Evolutionary conservation across 164 flowering plant genomes (phyloP).

Genomic region (Vitis amurensis): DNA sequence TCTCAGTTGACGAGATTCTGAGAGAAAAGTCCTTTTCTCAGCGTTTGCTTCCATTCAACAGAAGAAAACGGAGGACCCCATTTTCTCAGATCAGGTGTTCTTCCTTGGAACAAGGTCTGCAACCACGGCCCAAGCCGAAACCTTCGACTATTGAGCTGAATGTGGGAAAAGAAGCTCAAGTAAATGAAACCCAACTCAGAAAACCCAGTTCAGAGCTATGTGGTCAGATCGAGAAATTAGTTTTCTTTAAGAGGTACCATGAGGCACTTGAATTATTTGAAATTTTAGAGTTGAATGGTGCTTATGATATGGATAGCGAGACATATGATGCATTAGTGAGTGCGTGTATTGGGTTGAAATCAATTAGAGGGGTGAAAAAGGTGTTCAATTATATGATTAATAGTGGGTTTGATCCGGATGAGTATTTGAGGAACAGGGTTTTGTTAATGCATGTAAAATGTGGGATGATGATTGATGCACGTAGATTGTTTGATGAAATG

Average conservation of each 20-base stretch:
- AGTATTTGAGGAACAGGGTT: conserved; percentile 52
- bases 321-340: conserved; percentile 54
- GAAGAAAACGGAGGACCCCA: conserved; percentile 25
- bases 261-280: conserved; percentile 68
- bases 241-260: conserved; percentile 29
- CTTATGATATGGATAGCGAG: conserved; percentile 21
- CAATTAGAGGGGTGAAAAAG: conserved; percentile 49
- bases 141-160: conserved; percentile 3
- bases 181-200: conserved; percentile 5
- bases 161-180: conserved; percentile 7
- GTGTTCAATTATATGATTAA: conserved; percentile 36
- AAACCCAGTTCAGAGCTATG: conserved; percentile 29
- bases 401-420: conserved; percentile 44
- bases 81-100: conserved; percentile 32
- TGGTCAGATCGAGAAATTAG: conserved; percentile 57
- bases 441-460: conserved; percentile 63
- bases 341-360: conserved; percentile 52
- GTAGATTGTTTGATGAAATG: conserved; percentile 57
- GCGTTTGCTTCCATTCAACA: conserved; percentile 14
- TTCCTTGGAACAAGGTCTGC: conserved; percentile 39
- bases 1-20: conserved; percentile 7
- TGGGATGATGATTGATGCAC: conserved; percentile 56
- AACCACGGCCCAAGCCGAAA: conserved; percentile 51
- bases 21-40: conserved; percentile 12
- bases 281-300: conserved; percentile 36